These are phyloP conservation scores for Scenedesmus sp. DNA, from an alignment of 163 green algal genomes.

Conservation along the genomic window DNA sequence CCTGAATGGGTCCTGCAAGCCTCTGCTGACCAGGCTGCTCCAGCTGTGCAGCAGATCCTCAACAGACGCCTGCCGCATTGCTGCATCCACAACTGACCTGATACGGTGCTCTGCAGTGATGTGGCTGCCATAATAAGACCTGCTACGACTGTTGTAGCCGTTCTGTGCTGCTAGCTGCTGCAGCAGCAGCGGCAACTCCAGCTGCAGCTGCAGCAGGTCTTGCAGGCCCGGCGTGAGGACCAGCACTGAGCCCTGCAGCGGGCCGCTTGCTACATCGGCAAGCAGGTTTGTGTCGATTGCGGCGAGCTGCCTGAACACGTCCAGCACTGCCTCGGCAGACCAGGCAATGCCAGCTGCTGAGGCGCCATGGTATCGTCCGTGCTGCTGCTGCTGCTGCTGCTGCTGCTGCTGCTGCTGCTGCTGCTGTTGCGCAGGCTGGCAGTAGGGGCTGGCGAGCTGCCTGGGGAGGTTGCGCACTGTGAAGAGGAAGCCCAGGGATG, in stretches of 20 bases:
- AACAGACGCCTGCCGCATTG: neutral
- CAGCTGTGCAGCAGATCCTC: neutral
- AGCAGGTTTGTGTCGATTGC: neutral
- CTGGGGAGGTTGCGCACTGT: neutral
- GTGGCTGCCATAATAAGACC: too few species aligned
- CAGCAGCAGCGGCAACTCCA: neutral
- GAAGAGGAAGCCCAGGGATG: conserved; percentile 13
- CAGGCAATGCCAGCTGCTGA: neutral
- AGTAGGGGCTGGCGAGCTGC: neutral
- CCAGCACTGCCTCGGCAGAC: neutral
- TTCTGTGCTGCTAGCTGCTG: neutral
- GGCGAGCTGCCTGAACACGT: neutral
- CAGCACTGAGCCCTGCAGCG: neutral
- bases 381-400: neutral
- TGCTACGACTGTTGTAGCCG: too few species aligned
- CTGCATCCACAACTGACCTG: neutral
- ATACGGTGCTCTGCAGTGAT: neutral
- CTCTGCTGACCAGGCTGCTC: neutral
- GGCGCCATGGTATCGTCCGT: neutral
- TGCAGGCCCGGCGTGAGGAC: neutral
- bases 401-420: neutral
- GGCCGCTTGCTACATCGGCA: neutral
- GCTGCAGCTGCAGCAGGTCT: neutral
- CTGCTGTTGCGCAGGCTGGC: neutral
- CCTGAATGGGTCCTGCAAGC: neutral